A percentile compares a stretch with the other conserved stretches of the same genome.
phyloP scores from a whole-genome alignment of 2,329 filamentous ascomycete genomes.

The Nannizziopsis barbatae region DNA sequence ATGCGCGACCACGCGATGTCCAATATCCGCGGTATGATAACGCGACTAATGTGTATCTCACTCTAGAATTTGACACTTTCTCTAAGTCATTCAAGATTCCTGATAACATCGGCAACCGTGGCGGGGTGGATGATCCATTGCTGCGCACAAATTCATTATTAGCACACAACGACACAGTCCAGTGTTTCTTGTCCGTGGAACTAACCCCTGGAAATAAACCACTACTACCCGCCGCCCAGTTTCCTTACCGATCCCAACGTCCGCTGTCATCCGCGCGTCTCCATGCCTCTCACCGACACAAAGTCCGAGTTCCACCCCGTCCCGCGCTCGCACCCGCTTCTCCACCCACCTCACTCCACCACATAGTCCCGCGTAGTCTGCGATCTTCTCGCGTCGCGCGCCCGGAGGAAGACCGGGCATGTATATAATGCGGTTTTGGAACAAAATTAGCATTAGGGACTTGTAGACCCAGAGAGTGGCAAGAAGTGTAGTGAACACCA shows the following conservation, averaged over 20 bases:
- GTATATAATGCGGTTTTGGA: conserved; percentile 75
- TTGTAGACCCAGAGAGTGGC: conserved; percentile 52
- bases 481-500: conserved; percentile 55
- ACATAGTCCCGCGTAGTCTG: conserved; percentile 51
- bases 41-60: conserved; percentile 30
- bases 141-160: conserved; percentile 1
- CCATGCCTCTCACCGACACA: conserved; percentile 36
- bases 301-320: conserved; percentile 55
- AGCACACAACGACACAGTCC: background rate
- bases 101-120: conserved; percentile 39
- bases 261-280: background rate
- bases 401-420: conserved; percentile 66
- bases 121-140: conserved; percentile 38
- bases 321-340: conserved; percentile 47
- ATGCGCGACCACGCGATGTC: conserved; percentile 61
- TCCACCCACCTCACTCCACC: conserved; percentile 57
- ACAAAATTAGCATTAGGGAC: conserved; percentile 62
- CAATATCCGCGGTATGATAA: conserved; percentile 62
- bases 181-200: background rate
- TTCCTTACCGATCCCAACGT: background rate
- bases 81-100: conserved; percentile 28
- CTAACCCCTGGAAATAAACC: conserved; percentile 41
- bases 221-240: conserved; percentile 27
- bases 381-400: conserved; percentile 54
- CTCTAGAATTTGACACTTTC: conserved; percentile 8